Conservation (phyloP, 495 filamentous ascomycete genomes). For the Neurospora sp. region DNA sequence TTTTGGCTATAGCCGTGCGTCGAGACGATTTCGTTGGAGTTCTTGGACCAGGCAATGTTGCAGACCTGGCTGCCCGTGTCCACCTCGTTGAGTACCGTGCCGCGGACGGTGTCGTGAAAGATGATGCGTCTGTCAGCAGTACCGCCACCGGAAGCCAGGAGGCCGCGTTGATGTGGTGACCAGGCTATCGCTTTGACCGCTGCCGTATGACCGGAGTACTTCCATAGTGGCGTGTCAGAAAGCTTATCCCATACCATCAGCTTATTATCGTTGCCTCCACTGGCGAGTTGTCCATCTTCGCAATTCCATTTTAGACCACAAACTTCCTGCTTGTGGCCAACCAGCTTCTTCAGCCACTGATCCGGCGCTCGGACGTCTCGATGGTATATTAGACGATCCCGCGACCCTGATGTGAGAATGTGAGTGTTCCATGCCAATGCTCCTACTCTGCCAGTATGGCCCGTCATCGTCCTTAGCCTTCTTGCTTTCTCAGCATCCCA, state of each 20-base stretch:
- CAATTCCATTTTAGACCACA: conserved; percentile 97
- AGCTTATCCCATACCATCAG: conserved; percentile 97
- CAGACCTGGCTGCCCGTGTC: conserved; percentile 97
- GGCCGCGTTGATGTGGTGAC: conserved; percentile 89
- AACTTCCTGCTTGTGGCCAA: conserved; percentile 97
- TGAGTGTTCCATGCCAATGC: conserved; percentile 96
- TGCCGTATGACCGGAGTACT: conserved; percentile 85
- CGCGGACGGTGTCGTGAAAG: conserved; percentile 89
- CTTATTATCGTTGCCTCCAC: conserved; percentile 96
- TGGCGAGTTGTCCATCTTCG: conserved; percentile 89
- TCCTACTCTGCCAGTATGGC: conserved; percentile 82
- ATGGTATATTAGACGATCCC: conserved; percentile 87
- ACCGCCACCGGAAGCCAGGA: conserved; percentile 91
- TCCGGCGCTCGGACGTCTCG: conserved; percentile 91
- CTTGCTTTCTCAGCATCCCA: conserved; percentile 88
- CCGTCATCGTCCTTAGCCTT: conserved; percentile 88
- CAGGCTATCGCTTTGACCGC: conserved; percentile 98
- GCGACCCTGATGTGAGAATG: conserved; percentile 88
- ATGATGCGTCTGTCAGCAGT: conserved; percentile 94
- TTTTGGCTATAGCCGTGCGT: conserved; percentile 98
- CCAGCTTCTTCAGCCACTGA: conserved; percentile 72
- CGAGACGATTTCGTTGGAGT: conserved; percentile 91
- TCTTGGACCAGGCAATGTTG: conserved; percentile 91
- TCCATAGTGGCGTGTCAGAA: conserved; percentile 74
- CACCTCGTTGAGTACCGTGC: conserved; percentile 67